Base-by-base conservation (phyloP, 495 filamentous ascomycete genomes). In the Neurospora sp. region DNA sequence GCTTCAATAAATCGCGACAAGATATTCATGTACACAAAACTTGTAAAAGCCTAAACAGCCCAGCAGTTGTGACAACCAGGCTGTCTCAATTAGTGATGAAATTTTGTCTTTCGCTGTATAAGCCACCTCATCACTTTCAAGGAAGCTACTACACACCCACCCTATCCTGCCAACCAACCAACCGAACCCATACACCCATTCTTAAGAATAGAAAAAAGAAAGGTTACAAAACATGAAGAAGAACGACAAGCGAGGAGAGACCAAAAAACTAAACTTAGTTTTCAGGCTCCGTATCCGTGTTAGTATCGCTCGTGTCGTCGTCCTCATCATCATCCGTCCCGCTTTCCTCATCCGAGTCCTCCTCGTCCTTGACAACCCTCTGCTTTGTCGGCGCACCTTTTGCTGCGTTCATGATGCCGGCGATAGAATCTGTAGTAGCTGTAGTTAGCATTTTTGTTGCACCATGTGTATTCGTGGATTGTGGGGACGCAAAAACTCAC, bases 371-470 rank as follows among this genome's bases (percentile, higher is more conserved):
- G 35, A 85, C 80, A 78, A 84, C 84, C 79, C 76, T 83, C 79
- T 87, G 86, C 82, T 89, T 90, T 42, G 76, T 77, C 45, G 82
- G 80, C 27, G 86, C 81, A 71, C 84, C 81, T 81, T 96, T 96
- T 70, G 97, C 87, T 1, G 93, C 91, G 59, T 90, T 90, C 96
- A 98, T 98, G 83, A 97, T 93, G 70, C 96, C 96, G 31, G 94
- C 95, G 77, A 99, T 85, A 3, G 96, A 94, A 83, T 98, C 96
- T 98, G 71, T 44, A 45, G 20, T 4, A 40, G 16, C 9, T 53
- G 45, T 70, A 45, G 74, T 84, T 74, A 82, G 81, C 79, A 31
- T 75, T 81, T 76, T 61, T 76, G 31, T 61, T 8, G 10, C 68
- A 53, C 35, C 6, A 37, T 37, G 35, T 37, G 35, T 37, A 37